Conservation (phyloP, 2,329 filamentous ascomycete species). For the Trichoderma citrinoviride region DNA sequence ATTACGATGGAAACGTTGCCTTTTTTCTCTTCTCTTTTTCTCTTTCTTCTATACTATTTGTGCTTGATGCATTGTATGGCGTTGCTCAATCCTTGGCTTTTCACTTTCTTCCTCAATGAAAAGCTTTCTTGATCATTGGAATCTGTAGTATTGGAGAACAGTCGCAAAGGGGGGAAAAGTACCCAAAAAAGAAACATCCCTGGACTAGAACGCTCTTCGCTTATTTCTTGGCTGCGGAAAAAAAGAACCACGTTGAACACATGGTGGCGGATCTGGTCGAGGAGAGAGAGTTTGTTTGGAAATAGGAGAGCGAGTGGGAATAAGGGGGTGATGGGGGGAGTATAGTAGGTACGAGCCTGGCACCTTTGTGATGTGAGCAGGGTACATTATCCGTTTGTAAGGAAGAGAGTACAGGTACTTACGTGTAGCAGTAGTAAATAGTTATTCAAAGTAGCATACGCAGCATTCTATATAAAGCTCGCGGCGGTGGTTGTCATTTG, state of each 20-base stretch:
- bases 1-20: background rate
- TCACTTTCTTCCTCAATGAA: background rate
- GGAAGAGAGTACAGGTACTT: too few relatives aligned
- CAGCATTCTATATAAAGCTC: too few relatives aligned
- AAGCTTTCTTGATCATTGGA: background rate
- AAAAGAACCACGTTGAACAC: background rate
- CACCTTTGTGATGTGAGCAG: too few relatives aligned
- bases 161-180: background rate
- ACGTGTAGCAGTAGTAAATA: too few relatives aligned
- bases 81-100: background rate
- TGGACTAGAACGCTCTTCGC: slow-evolving; percentile 3
- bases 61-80: slow-evolving; percentile 17
- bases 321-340: background rate
- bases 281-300: background rate
- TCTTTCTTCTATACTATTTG: background rate
- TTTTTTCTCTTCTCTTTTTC: background rate
- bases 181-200: background rate
- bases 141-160: background rate
- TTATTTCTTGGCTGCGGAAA: background rate
- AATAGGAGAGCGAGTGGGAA: background rate
- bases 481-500: too few relatives aligned
- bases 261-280: background rate
- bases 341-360: too few relatives aligned
- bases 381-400: too few relatives aligned
- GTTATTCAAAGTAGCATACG: too few relatives aligned